Percentiles rank a stretch among this genome's conserved stretches.
phyloP scores from a whole-genome alignment of 2,329 filamentous ascomycete genomes.

The Colletotrichum neosansevieriae region DNA sequence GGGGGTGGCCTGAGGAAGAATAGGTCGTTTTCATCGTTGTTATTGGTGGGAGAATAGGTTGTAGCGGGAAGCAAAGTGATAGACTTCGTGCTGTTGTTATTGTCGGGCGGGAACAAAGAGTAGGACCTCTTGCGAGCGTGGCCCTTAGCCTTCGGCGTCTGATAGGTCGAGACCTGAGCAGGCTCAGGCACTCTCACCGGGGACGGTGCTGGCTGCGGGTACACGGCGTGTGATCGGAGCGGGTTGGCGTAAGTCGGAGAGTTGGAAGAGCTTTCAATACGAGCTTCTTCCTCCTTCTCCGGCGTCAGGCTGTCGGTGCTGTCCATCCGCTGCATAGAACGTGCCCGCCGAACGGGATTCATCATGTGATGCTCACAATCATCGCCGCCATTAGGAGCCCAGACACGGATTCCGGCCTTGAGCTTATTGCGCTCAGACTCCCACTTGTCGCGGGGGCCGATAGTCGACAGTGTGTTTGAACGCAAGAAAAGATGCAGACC shows the following conservation, averaged over 20 bases:
- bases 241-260: slow-evolving; percentile 44
- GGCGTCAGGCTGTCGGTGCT: slow-evolving; percentile 51
- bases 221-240: slow-evolving; percentile 50
- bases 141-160: slow-evolving; percentile 41
- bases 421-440: slow-evolving; percentile 60
- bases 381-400: slow-evolving; percentile 47
- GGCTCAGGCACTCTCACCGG: slow-evolving; percentile 34
- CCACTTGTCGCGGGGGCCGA: slow-evolving; percentile 60
- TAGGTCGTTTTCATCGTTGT: slow-evolving; percentile 17
- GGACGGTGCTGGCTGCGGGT: slow-evolving; percentile 37
- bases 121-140: slow-evolving; percentile 54
- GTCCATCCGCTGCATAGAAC: slow-evolving; percentile 47
- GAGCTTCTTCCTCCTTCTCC: slow-evolving; percentile 50
- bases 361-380: slow-evolving; percentile 52
- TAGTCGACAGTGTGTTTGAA: slow-evolving; percentile 69
- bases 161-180: slow-evolving; percentile 32
- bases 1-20: slow-evolving; percentile 38
- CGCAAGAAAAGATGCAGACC: slow-evolving; percentile 76
- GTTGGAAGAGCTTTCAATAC: slow-evolving; percentile 44
- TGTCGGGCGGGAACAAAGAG: slow-evolving; percentile 53
- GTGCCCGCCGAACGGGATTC: slow-evolving; percentile 48
- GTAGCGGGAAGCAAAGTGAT: slow-evolving; percentile 60
- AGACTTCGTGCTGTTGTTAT: slow-evolving; percentile 46
- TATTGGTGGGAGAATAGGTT: slow-evolving; percentile 54
- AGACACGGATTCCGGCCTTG: slow-evolving; percentile 60